phyloP scores from a whole-genome alignment of 2,329 filamentous ascomycete species.

The Annulohypoxylon truncatum region DNA sequence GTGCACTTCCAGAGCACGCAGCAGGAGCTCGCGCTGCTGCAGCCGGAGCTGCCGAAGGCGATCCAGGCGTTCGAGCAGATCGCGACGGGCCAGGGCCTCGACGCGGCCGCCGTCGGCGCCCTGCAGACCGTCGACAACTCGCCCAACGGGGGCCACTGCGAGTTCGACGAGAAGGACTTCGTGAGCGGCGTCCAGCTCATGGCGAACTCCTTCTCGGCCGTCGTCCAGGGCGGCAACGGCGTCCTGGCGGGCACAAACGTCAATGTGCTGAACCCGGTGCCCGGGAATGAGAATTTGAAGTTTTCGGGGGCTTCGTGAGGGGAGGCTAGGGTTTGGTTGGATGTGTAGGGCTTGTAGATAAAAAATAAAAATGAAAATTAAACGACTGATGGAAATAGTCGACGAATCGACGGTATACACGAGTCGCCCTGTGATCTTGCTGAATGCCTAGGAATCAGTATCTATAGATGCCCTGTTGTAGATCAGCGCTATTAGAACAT shows the following conservation, averaged over 20 bases:
- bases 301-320: constrained; percentile 50
- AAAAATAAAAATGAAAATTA: background rate
- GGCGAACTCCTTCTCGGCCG: constrained; percentile 62
- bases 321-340: background rate
- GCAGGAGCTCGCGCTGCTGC: constrained; percentile 61
- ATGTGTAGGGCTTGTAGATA: constrained; percentile 7
- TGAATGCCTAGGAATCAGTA: background rate
- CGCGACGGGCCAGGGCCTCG: constrained; percentile 58
- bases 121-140: constrained; percentile 69
- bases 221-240: constrained; percentile 65
- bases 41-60: constrained; percentile 62
- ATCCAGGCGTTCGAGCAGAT: constrained; percentile 63
- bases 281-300: constrained; percentile 60
- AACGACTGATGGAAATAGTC: background rate
- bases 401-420: background rate
- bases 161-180: constrained; percentile 66
- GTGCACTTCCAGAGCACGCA: constrained; percentile 69
- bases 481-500: background rate
- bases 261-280: constrained; percentile 60
- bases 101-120: constrained; percentile 57
- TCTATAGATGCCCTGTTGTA: background rate
- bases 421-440: background rate
- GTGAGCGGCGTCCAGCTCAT: constrained; percentile 68
- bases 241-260: constrained; percentile 58
- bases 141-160: constrained; percentile 67